phyloP scores from a whole-genome alignment of 495 filamentous ascomycete genomes.

The Penicillium alfredii region DNA sequence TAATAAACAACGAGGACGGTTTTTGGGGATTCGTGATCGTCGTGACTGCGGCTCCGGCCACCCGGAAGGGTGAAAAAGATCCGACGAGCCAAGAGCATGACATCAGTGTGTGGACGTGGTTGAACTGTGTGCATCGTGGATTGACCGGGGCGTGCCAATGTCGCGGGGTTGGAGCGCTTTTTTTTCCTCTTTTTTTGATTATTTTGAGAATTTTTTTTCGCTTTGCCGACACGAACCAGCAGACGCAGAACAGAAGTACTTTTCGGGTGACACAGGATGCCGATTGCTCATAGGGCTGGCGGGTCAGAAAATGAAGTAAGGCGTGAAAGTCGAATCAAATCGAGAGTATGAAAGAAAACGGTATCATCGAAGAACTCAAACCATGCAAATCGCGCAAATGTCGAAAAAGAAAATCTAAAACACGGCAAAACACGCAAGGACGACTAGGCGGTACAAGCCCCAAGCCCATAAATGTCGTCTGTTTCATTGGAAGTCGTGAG shows the following conservation, averaged over 20 bases:
- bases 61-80: conserved; percentile 1
- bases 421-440: conserved; percentile 7
- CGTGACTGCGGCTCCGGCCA: conserved; percentile 35
- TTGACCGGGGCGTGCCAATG: conserved; percentile 25
- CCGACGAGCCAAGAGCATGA: conserved; percentile 4
- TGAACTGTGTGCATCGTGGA: conserved; percentile 13
- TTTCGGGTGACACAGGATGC: conserved; percentile 30
- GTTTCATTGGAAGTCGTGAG: conserved; percentile 13
- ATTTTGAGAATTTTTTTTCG: conserved; percentile 27
- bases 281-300: conserved; percentile 21
- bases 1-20: conserved; percentile 30
- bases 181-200: conserved; percentile 32
- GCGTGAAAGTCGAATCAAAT: conserved; percentile 28
- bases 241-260: conserved; percentile 32
- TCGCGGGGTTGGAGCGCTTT: conserved; percentile 31
- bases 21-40: conserved; percentile 42
- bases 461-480: conserved; percentile 9
- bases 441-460: too few species aligned
- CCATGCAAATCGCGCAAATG: conserved; percentile 27
- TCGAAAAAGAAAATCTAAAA: conserved; percentile 26
- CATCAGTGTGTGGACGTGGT: conserved; percentile 9
- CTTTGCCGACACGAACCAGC: conserved; percentile 25
- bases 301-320: conserved; percentile 20
- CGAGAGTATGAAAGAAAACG: conserved; percentile 28
- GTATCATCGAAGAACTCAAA: conserved; percentile 35